Evolutionary conservation across 2,329 filamentous ascomycete species (phyloP).

Genomic region (Basipetospora chlamydospora): DNA sequence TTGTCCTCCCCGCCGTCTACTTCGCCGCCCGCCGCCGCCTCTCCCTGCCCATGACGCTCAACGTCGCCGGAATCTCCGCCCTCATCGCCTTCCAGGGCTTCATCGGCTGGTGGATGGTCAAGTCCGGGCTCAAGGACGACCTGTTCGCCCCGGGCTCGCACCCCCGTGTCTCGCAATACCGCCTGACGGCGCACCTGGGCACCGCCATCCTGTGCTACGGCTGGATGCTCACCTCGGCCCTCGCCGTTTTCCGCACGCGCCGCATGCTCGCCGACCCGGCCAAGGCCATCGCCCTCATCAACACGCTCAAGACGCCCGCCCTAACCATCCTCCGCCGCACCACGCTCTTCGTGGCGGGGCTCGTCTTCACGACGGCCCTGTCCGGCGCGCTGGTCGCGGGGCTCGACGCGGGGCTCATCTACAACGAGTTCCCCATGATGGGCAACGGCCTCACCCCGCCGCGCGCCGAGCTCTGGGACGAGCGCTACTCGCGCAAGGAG

Average conservation of each 20-base stretch:
- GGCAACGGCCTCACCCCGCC: conserved; percentile 71
- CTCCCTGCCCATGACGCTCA: conserved; percentile 59
- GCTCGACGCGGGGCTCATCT: conserved; percentile 90
- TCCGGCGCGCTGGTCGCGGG: conserved; percentile 89
- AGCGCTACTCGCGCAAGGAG: conserved; percentile 67
- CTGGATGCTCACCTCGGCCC: conserved; percentile 83
- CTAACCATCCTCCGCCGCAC: conserved; percentile 60
- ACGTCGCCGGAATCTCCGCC: conserved; percentile 68
- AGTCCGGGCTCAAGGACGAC: conserved; percentile 88
- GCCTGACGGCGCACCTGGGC: conserved; percentile 75
- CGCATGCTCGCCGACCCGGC: conserved; percentile 54
- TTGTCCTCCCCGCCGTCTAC: conserved; percentile 77
- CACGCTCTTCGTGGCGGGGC: conserved; percentile 52
- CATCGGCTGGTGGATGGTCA: conserved; percentile 99
- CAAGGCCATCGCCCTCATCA: conserved; percentile 43
- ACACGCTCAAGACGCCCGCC: conserved; percentile 49
- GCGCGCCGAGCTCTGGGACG: conserved; percentile 66
- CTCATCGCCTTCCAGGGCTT: conserved; percentile 92
- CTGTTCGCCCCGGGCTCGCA: conserved; percentile 83
- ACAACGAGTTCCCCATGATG: conserved; percentile 98
- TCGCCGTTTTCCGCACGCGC: conserved; percentile 68
- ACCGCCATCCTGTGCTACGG: conserved; percentile 87
- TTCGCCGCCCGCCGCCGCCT: conserved; percentile 73
- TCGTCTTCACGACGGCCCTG: conserved; percentile 84
- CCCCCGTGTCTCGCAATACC: conserved; percentile 88